Evolutionary conservation across 192 early-diverging fungal genomes (phyloP), one percentile per base, ranked within the genome.

Genomic region (Phycomyces nitens): DNA sequence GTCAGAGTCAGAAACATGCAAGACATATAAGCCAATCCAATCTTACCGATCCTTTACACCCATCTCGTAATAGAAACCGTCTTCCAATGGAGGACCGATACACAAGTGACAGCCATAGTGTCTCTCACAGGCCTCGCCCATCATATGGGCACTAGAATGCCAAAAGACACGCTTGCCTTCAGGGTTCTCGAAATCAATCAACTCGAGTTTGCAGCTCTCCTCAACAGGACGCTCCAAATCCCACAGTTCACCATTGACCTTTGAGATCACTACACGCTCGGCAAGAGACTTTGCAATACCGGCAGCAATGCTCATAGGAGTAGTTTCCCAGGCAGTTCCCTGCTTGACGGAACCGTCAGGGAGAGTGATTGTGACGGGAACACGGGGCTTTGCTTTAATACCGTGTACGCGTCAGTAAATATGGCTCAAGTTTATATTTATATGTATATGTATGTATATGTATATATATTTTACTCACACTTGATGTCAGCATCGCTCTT

Each of bases 71-170:
- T 99, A 99, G 81, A 92, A 99, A 81, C 97, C 96, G 62, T 92
- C 88, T 64, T 99, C 93, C 62, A 94, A 80, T 58, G 97, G 96
- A 49, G 94, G 96, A 57, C 95, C 96, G 66, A 97, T 88, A 78
- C 97, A 99, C 62, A 99, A 84, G 65, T 98, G 90, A 81, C 96
- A 94, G 56, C 95, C 95, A 74, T 95, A 99, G 81, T 98, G 93
- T 74, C 88, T 85, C 82, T 99, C 97, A 69, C 94, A 94, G 40
- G 95, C 93, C 78, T 98, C 95, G 57, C 97, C 97, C 60, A 99
- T 75, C 71, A 98, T 89, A 77, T 98, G 96, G 10, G 97, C 97
- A 62, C 90, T 92, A 23, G 96, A 98, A 80, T 98, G 97, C 97
- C 97, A 99, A 79, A 92, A 99, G 23, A 99, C 97, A 78, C 78